Evolutionary conservation across 371 early-diverging fungal species (phyloP).

Genomic region (Mycotypha africana): DNA sequence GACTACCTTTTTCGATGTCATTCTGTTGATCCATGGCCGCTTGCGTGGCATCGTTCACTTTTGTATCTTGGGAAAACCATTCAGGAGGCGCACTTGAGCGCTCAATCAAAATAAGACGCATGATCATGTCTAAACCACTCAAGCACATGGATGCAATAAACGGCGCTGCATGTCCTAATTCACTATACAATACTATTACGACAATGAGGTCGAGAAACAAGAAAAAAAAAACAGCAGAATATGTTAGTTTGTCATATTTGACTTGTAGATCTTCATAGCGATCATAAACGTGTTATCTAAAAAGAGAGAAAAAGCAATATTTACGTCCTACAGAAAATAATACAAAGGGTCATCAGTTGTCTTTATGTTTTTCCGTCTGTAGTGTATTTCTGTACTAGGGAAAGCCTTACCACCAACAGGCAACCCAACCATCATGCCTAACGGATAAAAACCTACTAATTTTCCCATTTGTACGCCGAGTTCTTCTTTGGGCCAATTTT

Average conservation of each 20-base stretch:
- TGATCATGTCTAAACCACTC: conserved; percentile 49
- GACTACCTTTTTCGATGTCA: too few relatives aligned
- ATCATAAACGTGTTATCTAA: too few relatives aligned
- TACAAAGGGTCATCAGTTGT: background rate
- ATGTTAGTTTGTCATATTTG: too few relatives aligned
- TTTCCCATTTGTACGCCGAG: conserved; percentile 61
- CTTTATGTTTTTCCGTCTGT: too few relatives aligned
- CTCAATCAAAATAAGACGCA: conserved; percentile 51
- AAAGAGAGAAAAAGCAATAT: background rate
- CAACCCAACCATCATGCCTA: conserved; percentile 59
- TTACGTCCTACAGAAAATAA: conserved; percentile 9
- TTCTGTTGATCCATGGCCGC: background rate
- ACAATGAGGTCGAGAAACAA: too few relatives aligned
- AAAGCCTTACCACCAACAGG: conserved; percentile 48
- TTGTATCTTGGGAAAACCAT: conserved; percentile 34
- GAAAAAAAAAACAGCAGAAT: too few relatives aligned
- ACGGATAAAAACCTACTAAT: conserved; percentile 53
- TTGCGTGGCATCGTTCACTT: background rate
- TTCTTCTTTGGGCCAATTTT: conserved; percentile 49
- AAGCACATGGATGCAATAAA: conserved; percentile 69
- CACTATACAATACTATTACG: conserved; percentile 52
- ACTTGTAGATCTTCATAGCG: too few relatives aligned
- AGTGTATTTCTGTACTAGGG: too few relatives aligned
- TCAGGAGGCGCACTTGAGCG: conserved; percentile 33
- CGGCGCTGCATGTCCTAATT: conserved; percentile 61